phyloP scores from a whole-genome alignment of 1,139 yeast genomes.

The Suhomyces guaymorum region DNA sequence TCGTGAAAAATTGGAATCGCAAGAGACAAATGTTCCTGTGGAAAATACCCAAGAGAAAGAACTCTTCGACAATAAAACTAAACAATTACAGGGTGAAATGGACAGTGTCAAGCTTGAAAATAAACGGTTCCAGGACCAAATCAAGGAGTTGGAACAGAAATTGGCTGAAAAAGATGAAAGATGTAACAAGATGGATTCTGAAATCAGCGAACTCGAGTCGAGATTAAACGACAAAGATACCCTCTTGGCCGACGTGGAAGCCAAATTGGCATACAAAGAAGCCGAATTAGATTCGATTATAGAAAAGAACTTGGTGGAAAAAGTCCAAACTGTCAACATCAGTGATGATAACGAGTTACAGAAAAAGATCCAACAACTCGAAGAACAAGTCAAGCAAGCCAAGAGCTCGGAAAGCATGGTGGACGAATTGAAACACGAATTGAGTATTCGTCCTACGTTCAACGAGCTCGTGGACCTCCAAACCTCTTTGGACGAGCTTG shows the following conservation, averaged over 20 bases:
- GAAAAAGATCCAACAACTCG: conserved; percentile 5
- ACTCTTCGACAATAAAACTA: conserved; percentile 35
- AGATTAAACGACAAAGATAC: conserved; percentile 7
- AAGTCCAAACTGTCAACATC: conserved; percentile 13
- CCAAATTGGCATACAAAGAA: conserved; percentile 16
- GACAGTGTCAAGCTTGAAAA: conserved; percentile 26
- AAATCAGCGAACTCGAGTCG: conserved; percentile 1
- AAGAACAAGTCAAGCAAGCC: conserved; percentile 14
- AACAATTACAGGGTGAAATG: conserved; percentile 54
- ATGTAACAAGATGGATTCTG: conserved; percentile 7
- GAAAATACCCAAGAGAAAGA: conserved; percentile 11
- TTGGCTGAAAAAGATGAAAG: background rate
- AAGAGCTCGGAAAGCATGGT: conserved; percentile 17
- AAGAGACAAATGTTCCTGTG: conserved; percentile 6
- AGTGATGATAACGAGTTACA: conserved; percentile 9
- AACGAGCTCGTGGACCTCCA: conserved; percentile 29
- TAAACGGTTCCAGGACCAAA: conserved; percentile 11
- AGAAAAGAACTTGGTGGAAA: conserved; percentile 16
- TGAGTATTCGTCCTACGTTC: conserved; percentile 26
- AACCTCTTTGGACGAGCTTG: conserved; percentile 25
- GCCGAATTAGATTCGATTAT: conserved; percentile 16
- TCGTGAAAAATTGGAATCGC: conserved; percentile 15
- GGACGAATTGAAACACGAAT: conserved; percentile 28
- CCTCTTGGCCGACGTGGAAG: conserved; percentile 8
- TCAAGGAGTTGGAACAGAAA: conserved; percentile 13